phyloP scores from a whole-genome alignment of 2,329 filamentous ascomycete species.

The Ustulina deusta region DNA sequence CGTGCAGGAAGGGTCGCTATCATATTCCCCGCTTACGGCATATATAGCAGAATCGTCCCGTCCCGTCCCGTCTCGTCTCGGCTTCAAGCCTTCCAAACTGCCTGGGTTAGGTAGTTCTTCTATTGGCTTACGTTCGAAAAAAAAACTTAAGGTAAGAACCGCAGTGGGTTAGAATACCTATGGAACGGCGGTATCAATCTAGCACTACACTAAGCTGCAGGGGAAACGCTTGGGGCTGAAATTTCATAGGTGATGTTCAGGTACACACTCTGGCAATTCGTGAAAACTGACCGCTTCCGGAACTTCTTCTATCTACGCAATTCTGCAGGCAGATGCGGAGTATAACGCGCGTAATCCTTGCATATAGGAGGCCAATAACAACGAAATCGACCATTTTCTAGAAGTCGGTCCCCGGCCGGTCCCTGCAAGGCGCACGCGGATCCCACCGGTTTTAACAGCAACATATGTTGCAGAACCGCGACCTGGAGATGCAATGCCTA shows the following conservation, averaged over 20 bases:
- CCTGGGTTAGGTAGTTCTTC: not conserved
- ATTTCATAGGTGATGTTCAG: not conserved
- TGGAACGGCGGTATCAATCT: not conserved
- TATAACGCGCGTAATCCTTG: constrained; percentile 6
- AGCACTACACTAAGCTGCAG: not conserved
- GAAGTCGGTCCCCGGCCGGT: constrained; percentile 12
- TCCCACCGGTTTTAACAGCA: not conserved
- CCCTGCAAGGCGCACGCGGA: constrained; percentile 8
- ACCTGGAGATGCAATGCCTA: not conserved
- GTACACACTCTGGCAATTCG: not conserved
- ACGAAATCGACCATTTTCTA: constrained; percentile 1
- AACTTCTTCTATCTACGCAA: not conserved
- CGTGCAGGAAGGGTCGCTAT: constrained; percentile 2
- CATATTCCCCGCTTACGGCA: not conserved
- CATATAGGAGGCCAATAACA: constrained; percentile 6
- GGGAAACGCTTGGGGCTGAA: constrained; percentile 5
- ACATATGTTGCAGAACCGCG: not conserved
- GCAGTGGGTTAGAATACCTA: constrained; percentile 6
- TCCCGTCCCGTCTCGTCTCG: not conserved
- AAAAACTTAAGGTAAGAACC: not conserved
- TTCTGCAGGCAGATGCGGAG: constrained; percentile 1
- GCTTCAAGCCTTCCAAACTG: not conserved
- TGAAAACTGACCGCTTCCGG: not conserved
- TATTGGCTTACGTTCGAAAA: not conserved
- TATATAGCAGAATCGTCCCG: not conserved